phyloP scores from a whole-genome alignment of 257 asterid genomes.

The Nicotiana obtusifolia region DNA sequence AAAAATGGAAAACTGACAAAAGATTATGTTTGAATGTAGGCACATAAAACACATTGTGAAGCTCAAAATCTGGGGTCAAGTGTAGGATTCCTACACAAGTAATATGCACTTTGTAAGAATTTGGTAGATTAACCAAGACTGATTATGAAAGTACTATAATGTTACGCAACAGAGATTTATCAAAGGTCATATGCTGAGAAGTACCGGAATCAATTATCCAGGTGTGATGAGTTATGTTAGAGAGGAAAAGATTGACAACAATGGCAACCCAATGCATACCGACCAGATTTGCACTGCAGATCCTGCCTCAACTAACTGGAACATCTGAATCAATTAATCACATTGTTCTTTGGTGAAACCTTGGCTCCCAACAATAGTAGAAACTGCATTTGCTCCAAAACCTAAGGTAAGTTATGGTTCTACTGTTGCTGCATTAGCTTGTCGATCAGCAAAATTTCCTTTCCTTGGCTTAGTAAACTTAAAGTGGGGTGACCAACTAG shows the following conservation, averaged over 20 bases:
- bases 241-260: background rate
- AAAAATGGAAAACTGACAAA: background rate
- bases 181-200: background rate
- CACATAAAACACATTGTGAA: background rate
- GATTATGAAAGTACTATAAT: background rate
- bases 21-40: background rate
- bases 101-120: background rate
- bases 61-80: background rate
- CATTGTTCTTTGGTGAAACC: background rate
- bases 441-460: too few relatives aligned
- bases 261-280: background rate
- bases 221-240: background rate
- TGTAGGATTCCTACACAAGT: too few relatives aligned
- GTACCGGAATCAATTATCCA: background rate
- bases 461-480: too few relatives aligned
- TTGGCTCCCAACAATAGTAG: background rate
- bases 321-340: background rate
- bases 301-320: background rate
- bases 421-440: too few relatives aligned
- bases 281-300: background rate
- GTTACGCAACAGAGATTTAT: background rate
- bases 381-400: background rate
- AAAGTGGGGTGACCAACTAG: too few relatives aligned
- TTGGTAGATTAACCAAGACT: background rate
- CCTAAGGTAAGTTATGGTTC: too few relatives aligned